These are phyloP conservation scores for Monosporascus sp. DNA, from an alignment of 2,329 filamentous ascomycete species.

Conservation along the genomic window DNA sequence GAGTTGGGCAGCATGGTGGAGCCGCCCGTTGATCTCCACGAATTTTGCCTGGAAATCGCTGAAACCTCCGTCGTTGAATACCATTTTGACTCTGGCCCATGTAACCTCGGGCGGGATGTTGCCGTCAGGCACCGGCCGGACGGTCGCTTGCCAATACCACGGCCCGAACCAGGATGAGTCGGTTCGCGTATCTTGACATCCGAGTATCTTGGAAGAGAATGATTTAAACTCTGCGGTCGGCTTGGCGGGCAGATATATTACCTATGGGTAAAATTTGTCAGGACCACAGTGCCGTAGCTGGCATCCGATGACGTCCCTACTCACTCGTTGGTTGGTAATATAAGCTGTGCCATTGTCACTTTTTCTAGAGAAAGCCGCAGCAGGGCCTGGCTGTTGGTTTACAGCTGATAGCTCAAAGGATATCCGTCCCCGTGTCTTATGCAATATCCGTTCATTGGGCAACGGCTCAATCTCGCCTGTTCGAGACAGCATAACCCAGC, in stretches of 20 bases:
- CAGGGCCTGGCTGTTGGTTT: conserved; percentile 56
- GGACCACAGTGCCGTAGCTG: background rate
- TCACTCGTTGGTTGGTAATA: conserved; percentile 79
- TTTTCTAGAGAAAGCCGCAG: conserved; percentile 62
- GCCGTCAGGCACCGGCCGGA: conserved; percentile 77
- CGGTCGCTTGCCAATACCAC: conserved; percentile 79
- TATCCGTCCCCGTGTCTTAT: conserved; percentile 75
- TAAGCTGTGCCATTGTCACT: conserved; percentile 72
- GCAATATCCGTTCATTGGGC: conserved; percentile 75
- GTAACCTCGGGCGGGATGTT: conserved; percentile 71
- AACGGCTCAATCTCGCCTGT: conserved; percentile 72
- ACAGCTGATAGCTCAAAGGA: conserved; percentile 69
- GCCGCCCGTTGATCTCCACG: conserved; percentile 76
- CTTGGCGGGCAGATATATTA: conserved; percentile 79
- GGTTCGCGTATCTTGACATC: conserved; percentile 80
- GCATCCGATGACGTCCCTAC: conserved; percentile 22
- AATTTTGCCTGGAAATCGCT: conserved; percentile 83
- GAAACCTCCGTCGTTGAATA: conserved; percentile 92
- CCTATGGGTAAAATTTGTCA: conserved; percentile 39
- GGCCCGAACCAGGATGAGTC: conserved; percentile 88
- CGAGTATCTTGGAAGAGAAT: conserved; percentile 83
- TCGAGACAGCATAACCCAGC: conserved; percentile 89
- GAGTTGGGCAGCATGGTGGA: conserved; percentile 75
- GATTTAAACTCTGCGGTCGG: conserved; percentile 70
- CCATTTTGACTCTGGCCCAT: conserved; percentile 74